A percentile compares a stretch with the other conserved stretches of the same genome.
Evolutionary conservation across 768 basidiomycete species (phyloP).

Genomic region (Trametes maxima): DNA sequence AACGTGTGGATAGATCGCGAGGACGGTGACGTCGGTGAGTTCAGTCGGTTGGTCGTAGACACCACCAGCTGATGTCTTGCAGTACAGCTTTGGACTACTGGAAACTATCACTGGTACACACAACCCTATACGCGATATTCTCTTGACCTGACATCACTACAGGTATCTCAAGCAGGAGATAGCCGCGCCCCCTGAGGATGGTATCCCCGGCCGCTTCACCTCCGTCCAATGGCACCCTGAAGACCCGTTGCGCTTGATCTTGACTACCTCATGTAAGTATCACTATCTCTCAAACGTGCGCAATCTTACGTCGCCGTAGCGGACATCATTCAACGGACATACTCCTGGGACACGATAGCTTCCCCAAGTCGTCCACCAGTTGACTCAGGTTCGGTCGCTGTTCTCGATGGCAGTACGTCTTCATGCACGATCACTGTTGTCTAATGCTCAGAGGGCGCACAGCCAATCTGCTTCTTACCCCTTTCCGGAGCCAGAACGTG

Average conservation of each 20-base stretch:
- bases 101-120: slow-evolving; percentile 90
- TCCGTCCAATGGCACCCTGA: slow-evolving; percentile 90
- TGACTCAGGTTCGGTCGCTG: slow-evolving; percentile 85
- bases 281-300: background rate
- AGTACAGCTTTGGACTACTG: slow-evolving; percentile 94
- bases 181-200: slow-evolving; percentile 42
- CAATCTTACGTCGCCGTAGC: slow-evolving; percentile 37
- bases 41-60: slow-evolving; percentile 5
- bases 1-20: slow-evolving; percentile 81
- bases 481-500: slow-evolving; percentile 91
- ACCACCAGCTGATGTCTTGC: slow-evolving; percentile 6
- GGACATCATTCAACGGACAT: slow-evolving; percentile 58
- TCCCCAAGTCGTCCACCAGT: slow-evolving; percentile 61
- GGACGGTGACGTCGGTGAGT: slow-evolving; percentile 67
- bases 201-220: slow-evolving; percentile 58
- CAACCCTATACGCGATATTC: background rate
- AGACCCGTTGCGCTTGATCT: slow-evolving; percentile 58
- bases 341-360: slow-evolving; percentile 77
- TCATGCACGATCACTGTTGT: background rate
- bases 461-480: slow-evolving; percentile 83
- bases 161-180: slow-evolving; percentile 97
- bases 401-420: slow-evolving; percentile 84
- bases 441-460: background rate
- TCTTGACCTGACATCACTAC: background rate
- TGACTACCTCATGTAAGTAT: slow-evolving; percentile 62